Evolutionary conservation across 1,284 basidiomycete species (phyloP).

Genomic region (Apiotrichum sp.): DNA sequence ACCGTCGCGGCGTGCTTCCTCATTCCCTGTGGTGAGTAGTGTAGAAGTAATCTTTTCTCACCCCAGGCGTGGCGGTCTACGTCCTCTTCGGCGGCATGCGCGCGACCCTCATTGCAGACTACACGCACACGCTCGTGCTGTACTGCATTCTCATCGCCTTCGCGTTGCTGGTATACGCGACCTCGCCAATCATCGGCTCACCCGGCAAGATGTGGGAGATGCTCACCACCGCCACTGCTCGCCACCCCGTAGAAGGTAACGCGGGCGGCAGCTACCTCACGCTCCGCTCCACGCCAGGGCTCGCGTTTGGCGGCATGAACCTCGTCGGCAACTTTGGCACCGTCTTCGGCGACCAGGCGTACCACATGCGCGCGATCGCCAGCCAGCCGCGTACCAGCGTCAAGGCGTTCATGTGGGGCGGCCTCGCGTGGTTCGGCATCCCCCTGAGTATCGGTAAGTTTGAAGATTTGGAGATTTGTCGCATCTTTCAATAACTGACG

Average conservation of each 20-base stretch:
- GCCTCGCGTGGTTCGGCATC: conserved; percentile 81
- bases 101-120: conserved; percentile 51
- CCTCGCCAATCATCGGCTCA: conserved; percentile 54
- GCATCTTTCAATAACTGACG: neutral
- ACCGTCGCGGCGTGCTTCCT: conserved; percentile 76
- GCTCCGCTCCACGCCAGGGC: conserved; percentile 70
- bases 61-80: conserved; percentile 45
- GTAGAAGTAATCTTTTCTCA: neutral
- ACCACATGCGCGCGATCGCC: conserved; percentile 77
- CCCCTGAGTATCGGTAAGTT: conserved; percentile 54
- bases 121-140: conserved; percentile 71
- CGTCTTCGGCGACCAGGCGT: conserved; percentile 51
- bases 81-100: conserved; percentile 54
- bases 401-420: conserved; percentile 81
- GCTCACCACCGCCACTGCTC: conserved; percentile 48
- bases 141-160: conserved; percentile 63
- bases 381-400: conserved; percentile 73
- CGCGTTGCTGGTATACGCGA: conserved; percentile 66
- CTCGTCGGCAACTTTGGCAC: conserved; percentile 67
- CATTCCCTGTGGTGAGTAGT: conserved; percentile 28
- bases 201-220: conserved; percentile 54
- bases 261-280: conserved; percentile 62
- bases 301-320: conserved; percentile 80
- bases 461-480: too few relatives aligned
- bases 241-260: conserved; percentile 55